Evolutionary conservation across 2,329 filamentous ascomycete genomes (phyloP).

Genomic region (Monosporascus sp.): DNA sequence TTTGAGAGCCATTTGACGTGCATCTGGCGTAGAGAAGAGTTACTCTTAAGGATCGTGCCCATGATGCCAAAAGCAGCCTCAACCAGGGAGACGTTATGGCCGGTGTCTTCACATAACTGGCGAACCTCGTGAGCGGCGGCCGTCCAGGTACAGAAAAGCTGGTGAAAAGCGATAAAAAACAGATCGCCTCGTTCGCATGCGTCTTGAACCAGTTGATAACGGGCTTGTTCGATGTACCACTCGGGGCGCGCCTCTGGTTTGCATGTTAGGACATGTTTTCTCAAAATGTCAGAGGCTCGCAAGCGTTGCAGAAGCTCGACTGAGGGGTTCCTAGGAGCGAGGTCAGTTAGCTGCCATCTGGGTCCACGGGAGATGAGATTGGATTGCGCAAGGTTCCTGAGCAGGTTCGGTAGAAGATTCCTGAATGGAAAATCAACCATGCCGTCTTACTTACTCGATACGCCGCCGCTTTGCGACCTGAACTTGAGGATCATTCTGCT

Average conservation of each 20-base stretch:
- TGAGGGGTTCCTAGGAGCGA: slow-evolving; percentile 9
- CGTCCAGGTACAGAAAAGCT: slow-evolving; percentile 57
- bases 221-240: slow-evolving; percentile 35
- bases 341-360: background rate
- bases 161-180: slow-evolving; percentile 62
- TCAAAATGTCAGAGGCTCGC: slow-evolving; percentile 8
- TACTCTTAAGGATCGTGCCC: slow-evolving; percentile 32
- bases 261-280: slow-evolving; percentile 3
- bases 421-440: background rate
- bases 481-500: slow-evolving; percentile 5
- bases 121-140: slow-evolving; percentile 31
- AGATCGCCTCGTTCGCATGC: slow-evolving; percentile 53
- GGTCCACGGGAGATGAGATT: background rate
- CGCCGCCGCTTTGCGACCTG: slow-evolving; percentile 22
- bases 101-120: slow-evolving; percentile 27
- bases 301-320: slow-evolving; percentile 14
- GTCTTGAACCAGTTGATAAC: slow-evolving; percentile 49
- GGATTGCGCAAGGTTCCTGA: no score
- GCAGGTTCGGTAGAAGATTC: no score
- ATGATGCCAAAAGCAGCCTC: slow-evolving; percentile 31
- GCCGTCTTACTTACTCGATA: slow-evolving; percentile 16
- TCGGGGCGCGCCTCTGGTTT: slow-evolving; percentile 18
- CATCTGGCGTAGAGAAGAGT: slow-evolving; percentile 23
- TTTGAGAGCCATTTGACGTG: slow-evolving; percentile 29
- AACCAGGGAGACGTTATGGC: slow-evolving; percentile 15